Evolutionary conservation across 2,329 filamentous ascomycete genomes (phyloP).

Genomic region (Fusarium equiseti): DNA sequence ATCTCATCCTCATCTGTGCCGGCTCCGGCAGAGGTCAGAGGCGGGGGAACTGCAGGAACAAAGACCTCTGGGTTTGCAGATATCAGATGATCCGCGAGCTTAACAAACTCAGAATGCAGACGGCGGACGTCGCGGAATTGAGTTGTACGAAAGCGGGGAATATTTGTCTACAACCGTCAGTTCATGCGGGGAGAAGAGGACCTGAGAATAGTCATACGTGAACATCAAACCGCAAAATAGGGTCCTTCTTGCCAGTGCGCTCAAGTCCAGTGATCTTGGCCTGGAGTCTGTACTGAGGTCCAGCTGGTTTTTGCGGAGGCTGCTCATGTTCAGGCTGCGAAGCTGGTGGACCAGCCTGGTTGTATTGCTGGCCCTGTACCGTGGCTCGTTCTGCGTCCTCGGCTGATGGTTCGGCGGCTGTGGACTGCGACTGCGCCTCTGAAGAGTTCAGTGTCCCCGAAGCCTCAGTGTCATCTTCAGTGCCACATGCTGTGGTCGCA

Average conservation of each 20-base stretch:
- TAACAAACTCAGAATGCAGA: conserved; percentile 94
- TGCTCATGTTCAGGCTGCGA: conserved; percentile 53
- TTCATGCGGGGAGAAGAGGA: not conserved
- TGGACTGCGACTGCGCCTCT: conserved; percentile 37
- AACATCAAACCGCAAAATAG: conserved; percentile 93
- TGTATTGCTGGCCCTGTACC: conserved; percentile 49
- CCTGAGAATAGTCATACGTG: conserved; percentile 71
- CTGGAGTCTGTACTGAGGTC: conserved; percentile 85
- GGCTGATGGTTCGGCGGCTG: conserved; percentile 27
- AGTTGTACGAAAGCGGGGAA: conserved; percentile 97
- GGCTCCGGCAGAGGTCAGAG: conserved; percentile 92
- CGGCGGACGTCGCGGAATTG: conserved; percentile 98
- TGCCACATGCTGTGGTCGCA: conserved; percentile 60
- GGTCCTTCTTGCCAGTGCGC: conserved; percentile 93
- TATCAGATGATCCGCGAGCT: conserved; percentile 95
- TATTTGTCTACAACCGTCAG: conserved; percentile 79
- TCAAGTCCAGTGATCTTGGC: conserved; percentile 96
- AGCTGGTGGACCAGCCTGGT: conserved; percentile 33
- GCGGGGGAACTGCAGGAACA: conserved; percentile 93
- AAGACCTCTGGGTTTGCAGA: conserved; percentile 97
- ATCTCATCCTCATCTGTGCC: conserved; percentile 96
- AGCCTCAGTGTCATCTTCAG: conserved; percentile 56
- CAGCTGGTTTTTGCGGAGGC: conserved; percentile 68
- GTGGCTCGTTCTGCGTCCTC: conserved; percentile 23
- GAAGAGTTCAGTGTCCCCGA: conserved; percentile 46